Percentiles rank a stretch among this genome's conserved stretches.
Conservation (phyloP, 164 flowering plant species). For the Stephania yunnanensis region DNA sequence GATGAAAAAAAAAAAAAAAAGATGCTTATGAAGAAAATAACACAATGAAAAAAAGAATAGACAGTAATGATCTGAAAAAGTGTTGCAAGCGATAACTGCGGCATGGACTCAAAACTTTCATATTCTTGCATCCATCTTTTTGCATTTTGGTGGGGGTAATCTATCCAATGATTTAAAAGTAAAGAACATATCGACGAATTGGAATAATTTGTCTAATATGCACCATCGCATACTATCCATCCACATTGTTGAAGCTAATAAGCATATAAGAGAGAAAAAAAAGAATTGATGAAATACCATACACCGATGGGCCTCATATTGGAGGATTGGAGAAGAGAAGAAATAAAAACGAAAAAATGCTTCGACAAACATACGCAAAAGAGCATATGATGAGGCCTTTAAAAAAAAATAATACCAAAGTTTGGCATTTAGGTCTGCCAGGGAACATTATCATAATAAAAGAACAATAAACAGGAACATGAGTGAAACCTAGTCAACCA, state of each 20-base stretch:
- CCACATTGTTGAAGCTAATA: not conserved
- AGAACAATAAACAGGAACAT: not conserved
- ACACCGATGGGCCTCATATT: too few species aligned
- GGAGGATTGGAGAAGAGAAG: not conserved
- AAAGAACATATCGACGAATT: not conserved
- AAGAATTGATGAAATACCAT: not conserved
- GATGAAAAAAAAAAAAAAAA: too few species aligned
- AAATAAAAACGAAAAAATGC: too few species aligned
- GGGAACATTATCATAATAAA: not conserved
- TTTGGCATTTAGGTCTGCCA: not conserved
- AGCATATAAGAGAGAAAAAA: not conserved
- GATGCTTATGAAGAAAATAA: not conserved
- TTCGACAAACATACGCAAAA: not conserved
- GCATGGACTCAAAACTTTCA: not conserved
- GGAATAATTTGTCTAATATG: not conserved
- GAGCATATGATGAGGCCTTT: not conserved
- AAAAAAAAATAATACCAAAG: not conserved
- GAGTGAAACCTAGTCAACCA: not conserved
- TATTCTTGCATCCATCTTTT: not conserved
- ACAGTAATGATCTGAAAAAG: not conserved
- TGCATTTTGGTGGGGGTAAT: not conserved
- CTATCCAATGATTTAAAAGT: not conserved
- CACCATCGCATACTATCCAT: not conserved
- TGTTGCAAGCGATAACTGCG: not conserved
- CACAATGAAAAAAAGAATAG: not conserved